Percentiles rank a stretch among this genome's conserved stretches.
phyloP scores from a whole-genome alignment of 345 rosid genomes.

The Syzygium aromaticum region DNA sequence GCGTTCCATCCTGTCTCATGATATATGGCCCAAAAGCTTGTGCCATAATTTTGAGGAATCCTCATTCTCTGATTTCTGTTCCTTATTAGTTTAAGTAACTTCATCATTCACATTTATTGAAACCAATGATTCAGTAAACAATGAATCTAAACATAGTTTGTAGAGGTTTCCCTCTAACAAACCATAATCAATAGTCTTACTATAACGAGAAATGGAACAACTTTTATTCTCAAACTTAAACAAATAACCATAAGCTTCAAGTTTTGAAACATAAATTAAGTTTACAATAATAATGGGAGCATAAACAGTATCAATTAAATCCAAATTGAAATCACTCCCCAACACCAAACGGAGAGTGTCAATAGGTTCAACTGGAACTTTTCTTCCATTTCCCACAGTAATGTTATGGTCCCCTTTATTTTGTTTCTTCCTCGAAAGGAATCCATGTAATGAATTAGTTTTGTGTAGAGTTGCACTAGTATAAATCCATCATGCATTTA shows the following conservation, averaged over 20 bases:
- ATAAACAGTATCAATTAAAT: not conserved
- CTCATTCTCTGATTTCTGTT: not conserved
- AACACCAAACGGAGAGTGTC: not conserved
- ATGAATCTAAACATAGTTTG: not conserved
- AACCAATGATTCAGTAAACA: no score
- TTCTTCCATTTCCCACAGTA: not conserved
- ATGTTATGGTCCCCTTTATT: not conserved
- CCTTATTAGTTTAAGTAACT: not conserved
- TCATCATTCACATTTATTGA: no score
- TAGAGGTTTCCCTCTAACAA: not conserved
- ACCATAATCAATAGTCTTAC: not conserved
- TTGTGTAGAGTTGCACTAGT: no score
- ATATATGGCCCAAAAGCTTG: not conserved
- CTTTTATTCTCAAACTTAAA: not conserved
- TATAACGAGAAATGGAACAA: not conserved
- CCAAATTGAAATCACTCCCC: not conserved
- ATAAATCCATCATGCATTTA: no score
- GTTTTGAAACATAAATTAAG: not conserved
- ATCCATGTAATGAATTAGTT: not conserved
- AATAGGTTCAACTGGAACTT: not conserved
- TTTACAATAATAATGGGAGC: not conserved
- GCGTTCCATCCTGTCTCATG: not conserved
- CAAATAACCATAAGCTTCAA: not conserved
- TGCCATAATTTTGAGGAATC: not conserved
- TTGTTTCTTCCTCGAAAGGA: not conserved